Conservation (phyloP, 768 basidiomycete genomes). For the Boletus vinaceobasis region DNA sequence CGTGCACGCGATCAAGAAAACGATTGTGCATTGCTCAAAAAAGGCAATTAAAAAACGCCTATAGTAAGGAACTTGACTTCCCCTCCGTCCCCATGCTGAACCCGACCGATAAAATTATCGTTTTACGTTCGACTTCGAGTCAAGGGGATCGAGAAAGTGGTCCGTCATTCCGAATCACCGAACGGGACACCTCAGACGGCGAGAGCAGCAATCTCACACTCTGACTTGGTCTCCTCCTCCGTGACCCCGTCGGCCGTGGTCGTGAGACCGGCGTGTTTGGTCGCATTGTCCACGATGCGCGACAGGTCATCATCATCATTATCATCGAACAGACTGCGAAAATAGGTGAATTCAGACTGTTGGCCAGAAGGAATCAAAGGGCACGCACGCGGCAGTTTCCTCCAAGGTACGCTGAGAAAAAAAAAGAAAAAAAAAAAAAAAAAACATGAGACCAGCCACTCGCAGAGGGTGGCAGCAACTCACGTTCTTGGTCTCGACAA, state of each 20-base stretch:
- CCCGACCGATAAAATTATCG: not conserved
- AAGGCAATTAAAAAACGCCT: not conserved
- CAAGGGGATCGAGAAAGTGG: not conserved
- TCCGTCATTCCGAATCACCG: not conserved
- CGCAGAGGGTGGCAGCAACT: not conserved
- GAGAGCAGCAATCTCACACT: not conserved
- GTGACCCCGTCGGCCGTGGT: not conserved
- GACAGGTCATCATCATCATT: not conserved
- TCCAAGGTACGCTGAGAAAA: constrained; percentile 14
- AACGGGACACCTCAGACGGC: not conserved
- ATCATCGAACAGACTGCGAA: constrained; percentile 14
- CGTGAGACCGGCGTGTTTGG: not conserved
- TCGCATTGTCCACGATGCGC: not conserved
- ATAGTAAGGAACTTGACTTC: not conserved
- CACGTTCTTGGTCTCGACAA: constrained; percentile 39
- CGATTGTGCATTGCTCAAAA: not conserved
- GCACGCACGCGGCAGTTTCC: constrained; percentile 19
- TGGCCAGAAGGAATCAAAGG: too few relatives aligned
- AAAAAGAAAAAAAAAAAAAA: not conserved
- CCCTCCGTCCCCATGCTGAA: too few relatives aligned
- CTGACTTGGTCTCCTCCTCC: not conserved
- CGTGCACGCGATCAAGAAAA: too few relatives aligned
- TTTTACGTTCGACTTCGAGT: not conserved
- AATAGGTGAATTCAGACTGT: not conserved
- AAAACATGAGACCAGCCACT: not conserved